phyloP scores from a whole-genome alignment of 2,329 filamentous ascomycete species.

The Ascochyta rabiei region DNA sequence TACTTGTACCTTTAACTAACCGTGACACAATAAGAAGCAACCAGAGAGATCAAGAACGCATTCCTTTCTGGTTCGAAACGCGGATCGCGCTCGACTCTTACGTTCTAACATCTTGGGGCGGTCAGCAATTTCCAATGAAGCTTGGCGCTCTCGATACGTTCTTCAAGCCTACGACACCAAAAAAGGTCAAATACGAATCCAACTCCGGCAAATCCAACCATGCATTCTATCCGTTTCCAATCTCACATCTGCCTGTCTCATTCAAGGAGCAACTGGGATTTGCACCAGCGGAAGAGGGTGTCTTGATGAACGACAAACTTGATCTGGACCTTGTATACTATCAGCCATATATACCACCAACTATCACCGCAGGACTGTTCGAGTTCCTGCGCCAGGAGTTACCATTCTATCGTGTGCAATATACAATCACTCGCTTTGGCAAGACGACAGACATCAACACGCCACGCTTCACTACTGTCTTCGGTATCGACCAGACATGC shows the following conservation, averaged over 20 bases:
- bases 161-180: constrained; percentile 59
- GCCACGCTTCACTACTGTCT: constrained; percentile 66
- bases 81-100: neutral
- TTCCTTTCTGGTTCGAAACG: neutral
- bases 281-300: constrained; percentile 60
- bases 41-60: no score
- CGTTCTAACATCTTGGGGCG: neutral
- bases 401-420: constrained; percentile 77
- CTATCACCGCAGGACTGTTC: constrained; percentile 66
- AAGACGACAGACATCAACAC: constrained; percentile 67
- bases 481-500: constrained; percentile 68
- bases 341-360: constrained; percentile 70
- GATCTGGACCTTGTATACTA: constrained; percentile 78
- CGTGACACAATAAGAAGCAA: no score
- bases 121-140: constrained; percentile 31
- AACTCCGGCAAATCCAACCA: constrained; percentile 50
- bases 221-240: constrained; percentile 59
- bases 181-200: constrained; percentile 48
- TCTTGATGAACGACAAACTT: constrained; percentile 67
- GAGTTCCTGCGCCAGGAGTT: constrained; percentile 72
- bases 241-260: constrained; percentile 55
- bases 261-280: constrained; percentile 52
- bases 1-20: no score
- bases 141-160: constrained; percentile 74
- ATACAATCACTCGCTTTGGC: constrained; percentile 71